Evolutionary conservation across 2,329 filamentous ascomycete genomes (phyloP), one percentile per base, ranked within the genome.

Genomic region (Ophiostoma perfectum): DNA sequence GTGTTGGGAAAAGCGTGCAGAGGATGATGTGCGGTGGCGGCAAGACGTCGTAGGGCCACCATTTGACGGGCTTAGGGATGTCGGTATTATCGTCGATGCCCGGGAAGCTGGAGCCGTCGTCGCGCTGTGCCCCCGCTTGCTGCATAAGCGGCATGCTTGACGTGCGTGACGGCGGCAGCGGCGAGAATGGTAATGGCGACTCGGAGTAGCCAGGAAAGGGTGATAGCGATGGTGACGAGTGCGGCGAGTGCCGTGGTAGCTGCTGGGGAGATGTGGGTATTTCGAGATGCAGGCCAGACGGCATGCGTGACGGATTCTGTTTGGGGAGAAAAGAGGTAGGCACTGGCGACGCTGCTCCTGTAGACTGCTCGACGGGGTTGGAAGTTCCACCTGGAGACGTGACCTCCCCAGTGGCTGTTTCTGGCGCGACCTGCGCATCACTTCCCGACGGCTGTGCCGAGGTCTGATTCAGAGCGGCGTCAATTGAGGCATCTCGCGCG

Each of bases 1-100:
- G 79, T 0, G 94, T 97, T 0, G 95, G 95, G 73, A 98, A 97
- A 0, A 99, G 78, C 0, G 91, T 93, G 16, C 86, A 84, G 16
- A 88, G 77, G 14, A 98, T 81, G 7, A 90, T 79, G 68, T 90
- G 83, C 2, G 92, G 92, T 11, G 90, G 80, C 3, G 93, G 91
- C 4, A 96, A 79, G 27, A 91, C 72, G 5, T 79, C 81, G 75
- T 93, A 91, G 2, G 93, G 93, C 93, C 93, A 97, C 90, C 92
- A 96, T 63, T 78, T 83, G 58, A 91, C 81, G 5, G 79, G 84
- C 73, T 78, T 83, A 66, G 74, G 80, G 74, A 72, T 44, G 27
- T 45, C 81, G n/a, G 72, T 71, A 36, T 75, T 72, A 39, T 76
- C 76, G 18, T 82, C 77, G 60, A 84, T 75, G 49, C 78, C 77